phyloP scores from a whole-genome alignment of 192 early-diverging fungal genomes.

The Entomortierella parvispora region DNA sequence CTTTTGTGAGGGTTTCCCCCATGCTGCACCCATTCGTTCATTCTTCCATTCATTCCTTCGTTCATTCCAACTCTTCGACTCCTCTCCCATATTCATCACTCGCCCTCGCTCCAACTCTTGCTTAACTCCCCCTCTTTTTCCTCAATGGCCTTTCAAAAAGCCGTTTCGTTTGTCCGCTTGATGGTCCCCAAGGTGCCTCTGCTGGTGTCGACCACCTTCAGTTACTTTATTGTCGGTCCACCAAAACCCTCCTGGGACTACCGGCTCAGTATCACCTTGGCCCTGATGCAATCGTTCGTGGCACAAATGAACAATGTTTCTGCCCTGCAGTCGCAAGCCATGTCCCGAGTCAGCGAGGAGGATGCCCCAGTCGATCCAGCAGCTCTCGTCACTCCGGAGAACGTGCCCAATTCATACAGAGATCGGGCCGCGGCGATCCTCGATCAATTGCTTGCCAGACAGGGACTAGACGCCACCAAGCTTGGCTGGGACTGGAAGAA shows the following conservation, averaged over 20 bases:
- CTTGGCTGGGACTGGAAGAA: conserved; percentile 62
- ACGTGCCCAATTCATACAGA: conserved; percentile 40
- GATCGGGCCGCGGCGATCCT: conserved; percentile 44
- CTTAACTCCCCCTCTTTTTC: too few relatives aligned
- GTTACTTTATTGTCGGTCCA: conserved; percentile 53
- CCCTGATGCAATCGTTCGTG: conserved; percentile 44
- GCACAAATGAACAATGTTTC: conserved; percentile 28
- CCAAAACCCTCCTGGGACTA: conserved; percentile 57
- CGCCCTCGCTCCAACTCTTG: too few relatives aligned
- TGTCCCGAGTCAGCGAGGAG: conserved; percentile 19
- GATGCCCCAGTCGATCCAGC: conserved; percentile 21
- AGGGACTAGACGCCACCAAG: conserved; percentile 35
- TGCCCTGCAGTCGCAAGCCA: conserved; percentile 49
- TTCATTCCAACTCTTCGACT: too few relatives aligned
- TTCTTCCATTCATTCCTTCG: too few relatives aligned
- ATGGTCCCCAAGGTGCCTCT: conserved; percentile 36
- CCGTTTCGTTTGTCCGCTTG: background rate
- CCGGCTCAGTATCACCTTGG: conserved; percentile 38
- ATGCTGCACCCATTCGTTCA: too few relatives aligned
- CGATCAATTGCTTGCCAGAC: conserved; percentile 27
- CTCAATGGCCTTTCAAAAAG: background rate
- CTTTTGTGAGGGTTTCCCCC: too few relatives aligned
- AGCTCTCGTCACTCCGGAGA: conserved; percentile 29
- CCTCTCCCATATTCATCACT: too few relatives aligned
- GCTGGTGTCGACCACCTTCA: conserved; percentile 37